Conservation (phyloP, 78 protist species). For the Trichosphaerium sp. region DNA sequence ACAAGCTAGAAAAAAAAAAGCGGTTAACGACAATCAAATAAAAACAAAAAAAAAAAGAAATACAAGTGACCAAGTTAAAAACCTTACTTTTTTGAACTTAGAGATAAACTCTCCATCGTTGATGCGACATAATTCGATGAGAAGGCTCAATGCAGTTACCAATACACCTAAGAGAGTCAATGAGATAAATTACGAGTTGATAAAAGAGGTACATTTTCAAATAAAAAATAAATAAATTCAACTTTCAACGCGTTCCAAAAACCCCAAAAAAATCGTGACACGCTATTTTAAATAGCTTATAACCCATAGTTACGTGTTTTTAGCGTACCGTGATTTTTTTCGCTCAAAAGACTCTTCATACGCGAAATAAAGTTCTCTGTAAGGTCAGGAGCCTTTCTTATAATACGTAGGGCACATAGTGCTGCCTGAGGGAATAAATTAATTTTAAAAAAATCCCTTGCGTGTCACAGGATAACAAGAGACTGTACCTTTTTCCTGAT, state of each 20-base stretch:
- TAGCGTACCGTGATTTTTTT: conserved; percentile 55
- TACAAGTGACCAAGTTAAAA: conserved; percentile 23
- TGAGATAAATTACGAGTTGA: too few species aligned
- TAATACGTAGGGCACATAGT: conserved; percentile 78
- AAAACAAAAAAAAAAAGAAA: background rate
- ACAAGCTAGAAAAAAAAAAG: conserved; percentile 24
- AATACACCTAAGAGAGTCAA: conserved; percentile 87
- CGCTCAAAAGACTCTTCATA: conserved; percentile 34
- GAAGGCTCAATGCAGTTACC: conserved; percentile 61
- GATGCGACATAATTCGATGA: conserved; percentile 62
- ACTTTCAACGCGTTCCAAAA: too few species aligned
- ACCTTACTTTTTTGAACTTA: conserved; percentile 10
- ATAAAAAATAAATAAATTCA: too few species aligned
- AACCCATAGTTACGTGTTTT: too few species aligned
- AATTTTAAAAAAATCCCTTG: background rate
- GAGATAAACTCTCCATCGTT: conserved; percentile 7
- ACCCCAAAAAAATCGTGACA: too few species aligned
- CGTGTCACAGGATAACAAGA: background rate
- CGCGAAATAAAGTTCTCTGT: conserved; percentile 66
- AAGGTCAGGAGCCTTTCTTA: conserved; percentile 76
- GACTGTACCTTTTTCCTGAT: conserved; percentile 83
- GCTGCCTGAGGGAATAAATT: conserved; percentile 28
- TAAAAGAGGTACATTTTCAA: too few species aligned
- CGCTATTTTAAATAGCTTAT: too few species aligned
- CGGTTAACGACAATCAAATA: background rate